Base-by-base conservation (phyloP, 2,329 filamentous ascomycete species). In the Ramularia collo-cygni region DNA sequence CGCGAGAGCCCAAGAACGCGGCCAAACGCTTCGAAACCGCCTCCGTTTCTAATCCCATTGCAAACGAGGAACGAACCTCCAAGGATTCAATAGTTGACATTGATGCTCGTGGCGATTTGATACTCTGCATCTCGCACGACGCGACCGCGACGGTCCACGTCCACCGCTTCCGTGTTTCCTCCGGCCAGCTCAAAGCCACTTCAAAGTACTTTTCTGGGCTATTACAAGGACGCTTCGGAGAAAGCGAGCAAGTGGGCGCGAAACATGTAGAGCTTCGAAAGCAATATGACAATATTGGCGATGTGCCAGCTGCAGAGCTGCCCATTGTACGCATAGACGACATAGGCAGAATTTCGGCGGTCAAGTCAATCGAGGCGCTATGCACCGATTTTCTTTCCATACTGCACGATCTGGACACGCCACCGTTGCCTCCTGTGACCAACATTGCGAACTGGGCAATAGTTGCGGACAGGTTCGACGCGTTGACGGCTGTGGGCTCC, bases 401-500 rank as follows among this genome's bases (percentile, higher is more conserved):
- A 13, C 64, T 86, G 13, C 83, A 88, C 56, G 71, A 75, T 27
- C 60, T 68, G 27, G 62, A 58, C 4, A 37, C 59, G 2, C 61
- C 56, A 2, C 67, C 51, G 10, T 43, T 50, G n/a, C 72, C 14
- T 6, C 74, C 72, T 12, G 71, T 85, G 48, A 64, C 74, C 5
- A 82, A 82, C 48, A 67, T 84, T 8, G 75, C 79, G 10, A 82
- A 81, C 2, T 65, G 88, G 28, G 77, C 81, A 28, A 72, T 86
- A 37, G 72, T 85, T 40, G 81, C 83, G 8, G 84, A 88, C 59
- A 76, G 81, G 31, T 88, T 86, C 61, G 80, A 83, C 62, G 82
- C 80, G 44, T 63, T 77, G 2, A 59, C 67, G 2, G 58, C 68
- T 8, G 69, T 86, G 2, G 67, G 74, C 7, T 66, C 65, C 33